Conservation (phyloP, 2,329 filamentous ascomycete genomes). For the Talaromyces sp. region DNA sequence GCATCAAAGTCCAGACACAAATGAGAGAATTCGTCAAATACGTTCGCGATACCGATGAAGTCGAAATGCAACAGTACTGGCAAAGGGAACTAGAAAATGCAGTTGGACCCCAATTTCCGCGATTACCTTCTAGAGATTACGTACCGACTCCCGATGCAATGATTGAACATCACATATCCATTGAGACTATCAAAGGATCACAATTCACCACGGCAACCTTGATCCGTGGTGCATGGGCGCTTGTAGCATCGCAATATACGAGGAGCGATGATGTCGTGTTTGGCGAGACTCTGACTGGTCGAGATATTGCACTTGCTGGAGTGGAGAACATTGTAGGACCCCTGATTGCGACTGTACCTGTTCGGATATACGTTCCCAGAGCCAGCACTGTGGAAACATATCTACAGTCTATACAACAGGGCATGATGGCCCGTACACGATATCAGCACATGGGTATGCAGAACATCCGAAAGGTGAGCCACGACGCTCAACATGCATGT, state of each 20-base stretch:
- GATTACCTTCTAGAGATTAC: constrained; percentile 47
- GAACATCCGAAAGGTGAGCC: constrained; percentile 44
- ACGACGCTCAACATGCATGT: constrained; percentile 38
- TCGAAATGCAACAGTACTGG: constrained; percentile 47
- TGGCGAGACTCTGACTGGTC: constrained; percentile 50
- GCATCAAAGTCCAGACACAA: constrained; percentile 30
- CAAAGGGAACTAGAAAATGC: constrained; percentile 44
- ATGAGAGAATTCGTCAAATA: constrained; percentile 34
- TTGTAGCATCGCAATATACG: constrained; percentile 45
- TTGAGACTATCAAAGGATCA: constrained; percentile 24
- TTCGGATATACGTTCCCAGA: constrained; percentile 40
- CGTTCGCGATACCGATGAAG: constrained; percentile 42
- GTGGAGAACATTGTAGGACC: constrained; percentile 50
- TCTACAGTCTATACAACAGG: constrained; percentile 32
- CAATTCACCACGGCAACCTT: constrained; percentile 46
- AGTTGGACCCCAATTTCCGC: constrained; percentile 49
- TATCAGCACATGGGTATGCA: constrained; percentile 51
- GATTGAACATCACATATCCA: constrained; percentile 41
- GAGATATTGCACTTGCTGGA: constrained; percentile 43
- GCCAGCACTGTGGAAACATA: constrained; percentile 28
- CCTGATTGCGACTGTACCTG: constrained; percentile 48
- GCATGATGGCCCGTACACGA: constrained; percentile 37
- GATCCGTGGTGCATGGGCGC: constrained; percentile 49
- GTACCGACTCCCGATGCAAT: constrained; percentile 29
- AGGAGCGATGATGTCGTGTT: constrained; percentile 47